Conservation (phyloP, 179 eudicot species). For the Amaranthus tricolor region DNA sequence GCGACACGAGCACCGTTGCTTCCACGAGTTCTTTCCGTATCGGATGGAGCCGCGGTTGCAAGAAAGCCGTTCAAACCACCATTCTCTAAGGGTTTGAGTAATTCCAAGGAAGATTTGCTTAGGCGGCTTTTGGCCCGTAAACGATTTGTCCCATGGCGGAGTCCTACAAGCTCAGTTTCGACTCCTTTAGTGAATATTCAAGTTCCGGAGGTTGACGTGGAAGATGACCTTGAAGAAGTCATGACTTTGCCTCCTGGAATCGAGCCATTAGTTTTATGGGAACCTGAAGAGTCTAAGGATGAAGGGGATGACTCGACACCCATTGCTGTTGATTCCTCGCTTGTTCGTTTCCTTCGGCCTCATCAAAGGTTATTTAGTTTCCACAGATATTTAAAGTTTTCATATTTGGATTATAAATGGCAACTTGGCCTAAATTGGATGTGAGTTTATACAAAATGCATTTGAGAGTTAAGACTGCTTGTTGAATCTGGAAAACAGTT, state of each 20-base stretch:
- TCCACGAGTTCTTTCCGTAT: constrained; percentile 78
- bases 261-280: constrained; percentile 92
- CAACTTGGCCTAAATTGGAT: background rate
- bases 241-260: constrained; percentile 62
- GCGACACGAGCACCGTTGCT: constrained; percentile 69
- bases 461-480: constrained; percentile 12
- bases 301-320: constrained; percentile 31
- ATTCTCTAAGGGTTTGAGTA: constrained; percentile 44
- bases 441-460: background rate
- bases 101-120: constrained; percentile 54
- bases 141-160: constrained; percentile 98
- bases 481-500: background rate
- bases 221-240: constrained; percentile 49
- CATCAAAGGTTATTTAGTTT: constrained; percentile 75
- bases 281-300: constrained; percentile 56
- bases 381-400: background rate
- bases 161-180: constrained; percentile 53
- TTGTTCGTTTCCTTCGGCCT: constrained; percentile 86
- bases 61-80: constrained; percentile 86
- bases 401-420: background rate
- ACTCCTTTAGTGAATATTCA: constrained; percentile 37
- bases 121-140: constrained; percentile 86
- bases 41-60: constrained; percentile 52
- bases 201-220: constrained; percentile 32
- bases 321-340: constrained; percentile 74